Conservation (phyloP, 768 basidiomycete genomes). For the Trametes cinnabarina region DNA sequence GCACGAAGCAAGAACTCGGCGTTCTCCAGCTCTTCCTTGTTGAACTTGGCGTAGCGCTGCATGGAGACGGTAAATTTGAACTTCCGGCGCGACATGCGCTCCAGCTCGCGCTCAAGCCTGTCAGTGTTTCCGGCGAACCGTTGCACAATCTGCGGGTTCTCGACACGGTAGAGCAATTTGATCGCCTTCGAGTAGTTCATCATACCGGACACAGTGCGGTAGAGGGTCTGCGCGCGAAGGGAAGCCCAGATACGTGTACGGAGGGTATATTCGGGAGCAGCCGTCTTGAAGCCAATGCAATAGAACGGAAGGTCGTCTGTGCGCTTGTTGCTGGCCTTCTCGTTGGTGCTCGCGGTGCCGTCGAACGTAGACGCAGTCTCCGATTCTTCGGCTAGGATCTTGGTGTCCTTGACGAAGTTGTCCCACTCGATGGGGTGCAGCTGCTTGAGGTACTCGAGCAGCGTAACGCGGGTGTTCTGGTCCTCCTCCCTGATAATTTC, state of each 20-base stretch:
- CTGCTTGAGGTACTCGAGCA: conserved; percentile 97
- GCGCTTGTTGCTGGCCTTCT: conserved; percentile 63
- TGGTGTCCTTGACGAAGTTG: conserved; percentile 99
- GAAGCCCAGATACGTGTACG: conserved; percentile 99
- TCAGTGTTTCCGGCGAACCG: conserved; percentile 96
- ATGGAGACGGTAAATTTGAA: conserved; percentile 98
- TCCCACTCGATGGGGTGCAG: conserved; percentile 99
- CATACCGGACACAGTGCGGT: conserved; percentile 99
- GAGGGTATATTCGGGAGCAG: conserved; percentile 97
- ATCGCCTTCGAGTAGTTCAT: conserved; percentile 99
- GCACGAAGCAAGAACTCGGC: conserved; percentile 97
- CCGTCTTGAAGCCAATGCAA: conserved; percentile 98
- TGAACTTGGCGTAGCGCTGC: conserved; percentile 99
- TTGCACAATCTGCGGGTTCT: conserved; percentile 97
- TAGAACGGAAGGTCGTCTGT: conserved; percentile 97
- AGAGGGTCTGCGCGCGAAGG: conserved; percentile 94
- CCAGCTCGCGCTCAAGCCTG: conserved; percentile 90
- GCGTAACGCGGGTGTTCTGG: conserved; percentile 91
- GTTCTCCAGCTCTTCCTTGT: conserved; percentile 98
- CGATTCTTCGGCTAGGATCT: conserved; percentile 93
- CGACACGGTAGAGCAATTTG: conserved; percentile 97
- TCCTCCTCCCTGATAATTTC: conserved; percentile 99
- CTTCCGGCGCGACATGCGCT: conserved; percentile 95
- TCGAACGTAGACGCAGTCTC: conserved; percentile 41
- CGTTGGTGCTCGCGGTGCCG: conserved; percentile 57